A percentile compares a stretch with the other conserved stretches of the same genome.
Evolutionary conservation across 139 green algal genomes (phyloP).

Genomic region (Auxenochlorella pyrenoidosa): DNA sequence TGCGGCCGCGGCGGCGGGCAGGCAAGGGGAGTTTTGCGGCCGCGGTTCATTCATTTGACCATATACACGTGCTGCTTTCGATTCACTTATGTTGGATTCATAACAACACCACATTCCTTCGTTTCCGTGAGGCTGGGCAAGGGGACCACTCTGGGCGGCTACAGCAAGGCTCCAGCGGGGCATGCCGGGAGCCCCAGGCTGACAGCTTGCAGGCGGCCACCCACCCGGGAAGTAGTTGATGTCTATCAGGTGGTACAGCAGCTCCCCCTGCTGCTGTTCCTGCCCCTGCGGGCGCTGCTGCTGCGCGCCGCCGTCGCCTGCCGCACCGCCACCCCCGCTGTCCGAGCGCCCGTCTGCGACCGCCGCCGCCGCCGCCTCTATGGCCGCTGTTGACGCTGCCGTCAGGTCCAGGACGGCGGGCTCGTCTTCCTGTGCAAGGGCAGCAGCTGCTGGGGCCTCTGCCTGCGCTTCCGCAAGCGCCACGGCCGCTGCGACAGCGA

Average conservation of each 20-base stretch:
- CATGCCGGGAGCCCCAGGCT: too few relatives aligned
- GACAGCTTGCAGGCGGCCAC: too few relatives aligned
- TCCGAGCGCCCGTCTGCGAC: neutral
- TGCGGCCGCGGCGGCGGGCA: neutral
- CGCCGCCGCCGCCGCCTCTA: neutral
- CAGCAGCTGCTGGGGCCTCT: neutral
- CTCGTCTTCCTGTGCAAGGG: neutral
- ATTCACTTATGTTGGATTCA: too few relatives aligned
- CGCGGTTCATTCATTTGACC: too few relatives aligned
- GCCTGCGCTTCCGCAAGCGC: neutral
- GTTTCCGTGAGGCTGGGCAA: too few relatives aligned
- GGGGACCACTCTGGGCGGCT: too few relatives aligned
- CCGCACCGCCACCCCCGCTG: neutral
- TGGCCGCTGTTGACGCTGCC: neutral
- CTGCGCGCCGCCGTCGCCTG: neutral
- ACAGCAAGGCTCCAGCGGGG: too few relatives aligned
- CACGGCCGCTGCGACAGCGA: neutral
- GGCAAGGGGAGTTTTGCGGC: too few relatives aligned
- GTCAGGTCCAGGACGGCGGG: neutral
- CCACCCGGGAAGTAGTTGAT: constrained; percentile 67
- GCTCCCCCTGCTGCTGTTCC: constrained; percentile 1
- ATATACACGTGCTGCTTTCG: too few relatives aligned
- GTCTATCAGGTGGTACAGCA: constrained; percentile 60
- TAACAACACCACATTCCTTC: too few relatives aligned
- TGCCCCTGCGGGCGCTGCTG: constrained; percentile 8